These are phyloP conservation scores for Penicillium sp. DNA, from an alignment of 2,329 filamentous ascomycete genomes.

Conservation along the genomic window DNA sequence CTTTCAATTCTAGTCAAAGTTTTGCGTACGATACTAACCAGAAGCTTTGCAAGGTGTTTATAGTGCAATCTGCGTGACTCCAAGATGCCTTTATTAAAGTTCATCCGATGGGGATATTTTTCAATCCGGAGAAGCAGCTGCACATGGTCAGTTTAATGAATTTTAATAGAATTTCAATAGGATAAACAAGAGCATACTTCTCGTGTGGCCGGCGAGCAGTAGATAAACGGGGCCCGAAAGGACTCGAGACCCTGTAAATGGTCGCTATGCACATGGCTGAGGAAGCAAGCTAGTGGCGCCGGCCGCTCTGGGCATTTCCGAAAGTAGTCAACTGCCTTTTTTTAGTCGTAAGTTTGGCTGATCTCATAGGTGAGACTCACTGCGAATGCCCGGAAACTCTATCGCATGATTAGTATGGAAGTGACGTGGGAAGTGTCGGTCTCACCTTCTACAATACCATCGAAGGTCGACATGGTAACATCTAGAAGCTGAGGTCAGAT, in stretches of 20 bases:
- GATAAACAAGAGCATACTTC: constrained; percentile 49
- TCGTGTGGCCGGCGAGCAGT: constrained; percentile 80
- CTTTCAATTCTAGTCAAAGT: background rate
- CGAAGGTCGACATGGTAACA: constrained; percentile 33
- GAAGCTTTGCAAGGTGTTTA: constrained; percentile 67
- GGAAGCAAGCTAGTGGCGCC: constrained; percentile 76
- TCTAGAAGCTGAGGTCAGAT: background rate
- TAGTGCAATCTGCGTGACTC: constrained; percentile 74
- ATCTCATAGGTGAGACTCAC: constrained; percentile 38
- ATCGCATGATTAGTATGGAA: background rate
- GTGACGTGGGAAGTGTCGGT: background rate
- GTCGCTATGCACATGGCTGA: constrained; percentile 91
- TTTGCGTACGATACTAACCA: constrained; percentile 47
- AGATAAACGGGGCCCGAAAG: constrained; percentile 77
- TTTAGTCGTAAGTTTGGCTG: constrained; percentile 7
- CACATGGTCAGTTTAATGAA: constrained; percentile 1
- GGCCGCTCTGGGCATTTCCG: constrained; percentile 53
- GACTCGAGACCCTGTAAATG: constrained; percentile 79
- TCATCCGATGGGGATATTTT: constrained; percentile 74
- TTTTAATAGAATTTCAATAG: background rate
- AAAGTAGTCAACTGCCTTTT: constrained; percentile 72
- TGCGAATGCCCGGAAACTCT: constrained; percentile 78
- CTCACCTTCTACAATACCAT: constrained; percentile 32
- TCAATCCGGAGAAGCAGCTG: constrained; percentile 74
- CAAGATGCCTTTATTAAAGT: constrained; percentile 72